A percentile compares a stretch with the other conserved stretches of the same genome.
Evolutionary conservation across 140 eudicot genomes (phyloP).

Genomic region (Cichorium intybus): DNA sequence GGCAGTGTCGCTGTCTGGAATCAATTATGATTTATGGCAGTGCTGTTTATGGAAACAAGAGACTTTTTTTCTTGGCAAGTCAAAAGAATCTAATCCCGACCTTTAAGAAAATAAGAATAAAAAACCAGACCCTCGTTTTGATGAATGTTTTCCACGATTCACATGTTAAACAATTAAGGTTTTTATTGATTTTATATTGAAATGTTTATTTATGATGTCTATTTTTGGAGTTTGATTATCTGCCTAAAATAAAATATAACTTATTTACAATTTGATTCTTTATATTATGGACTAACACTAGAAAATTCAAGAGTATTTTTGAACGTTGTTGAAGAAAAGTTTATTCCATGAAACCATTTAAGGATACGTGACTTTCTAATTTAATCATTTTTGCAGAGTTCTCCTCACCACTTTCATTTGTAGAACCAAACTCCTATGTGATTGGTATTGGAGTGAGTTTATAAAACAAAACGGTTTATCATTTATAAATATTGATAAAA

Average conservation of each 20-base stretch:
- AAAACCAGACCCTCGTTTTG: not conserved
- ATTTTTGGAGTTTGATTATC: not conserved
- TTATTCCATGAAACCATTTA: too few species aligned
- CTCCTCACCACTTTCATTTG: too few species aligned
- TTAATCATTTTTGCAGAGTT: too few species aligned
- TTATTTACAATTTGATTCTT: not conserved
- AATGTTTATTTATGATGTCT: not conserved
- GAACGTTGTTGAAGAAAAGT: too few species aligned
- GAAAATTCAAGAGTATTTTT: too few species aligned
- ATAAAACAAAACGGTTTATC: too few species aligned
- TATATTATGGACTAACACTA: not conserved
- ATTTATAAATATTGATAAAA: too few species aligned
- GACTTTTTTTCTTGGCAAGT: constrained; percentile 37
- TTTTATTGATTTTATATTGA: not conserved
- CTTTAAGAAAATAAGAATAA: not conserved
- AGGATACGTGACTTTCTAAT: too few species aligned
- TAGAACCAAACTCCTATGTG: too few species aligned
- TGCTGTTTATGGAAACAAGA: constrained; percentile 24
- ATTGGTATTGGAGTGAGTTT: too few species aligned
- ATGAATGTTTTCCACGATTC: not conserved
- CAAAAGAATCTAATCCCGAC: constrained; percentile 8
- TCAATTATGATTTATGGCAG: constrained; percentile 33
- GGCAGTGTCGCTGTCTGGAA: constrained; percentile 25
- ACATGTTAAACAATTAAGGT: not conserved
- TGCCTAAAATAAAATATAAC: not conserved